These are phyloP conservation scores for Pseudognaphalium luteoalbum DNA, from an alignment of 129 eudicot genomes.

Conservation along the genomic window DNA sequence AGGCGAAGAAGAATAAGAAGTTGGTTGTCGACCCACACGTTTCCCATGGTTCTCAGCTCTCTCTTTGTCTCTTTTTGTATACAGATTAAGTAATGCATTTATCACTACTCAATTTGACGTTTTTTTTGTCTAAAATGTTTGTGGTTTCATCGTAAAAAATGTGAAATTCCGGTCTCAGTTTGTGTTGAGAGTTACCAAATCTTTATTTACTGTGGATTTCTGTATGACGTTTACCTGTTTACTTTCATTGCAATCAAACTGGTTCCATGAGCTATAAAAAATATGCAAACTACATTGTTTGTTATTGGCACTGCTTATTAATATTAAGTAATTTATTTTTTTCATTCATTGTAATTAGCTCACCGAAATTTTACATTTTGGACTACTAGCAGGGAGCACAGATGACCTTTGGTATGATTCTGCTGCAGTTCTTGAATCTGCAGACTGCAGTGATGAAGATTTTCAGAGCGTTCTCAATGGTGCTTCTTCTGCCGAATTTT, in stretches of 20 bases:
- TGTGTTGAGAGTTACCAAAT: neutral
- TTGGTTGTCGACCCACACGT: neutral
- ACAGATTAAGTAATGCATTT: neutral
- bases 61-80: neutral
- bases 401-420: slow-evolving; percentile 86
- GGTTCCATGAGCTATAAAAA: too few relatives aligned
- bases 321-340: neutral
- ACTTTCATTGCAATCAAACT: too few relatives aligned
- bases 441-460: slow-evolving; percentile 66
- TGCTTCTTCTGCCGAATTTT: slow-evolving; percentile 11
- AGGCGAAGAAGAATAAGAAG: slow-evolving; percentile 1
- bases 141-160: neutral
- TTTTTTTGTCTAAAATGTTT: too few relatives aligned
- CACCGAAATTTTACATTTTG: neutral
- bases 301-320: too few relatives aligned
- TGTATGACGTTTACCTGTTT: too few relatives aligned
- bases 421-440: slow-evolving; percentile 61
- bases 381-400: slow-evolving; percentile 39
- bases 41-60: neutral
- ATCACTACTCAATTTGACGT: too few relatives aligned
- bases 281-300: too few relatives aligned
- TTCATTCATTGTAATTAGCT: neutral
- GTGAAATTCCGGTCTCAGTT: neutral
- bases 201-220: neutral
- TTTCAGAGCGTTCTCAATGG: slow-evolving; percentile 73